Conservation (phyloP, 1,284 basidiomycete species). For the Cryptococcus wingfieldii region DNA sequence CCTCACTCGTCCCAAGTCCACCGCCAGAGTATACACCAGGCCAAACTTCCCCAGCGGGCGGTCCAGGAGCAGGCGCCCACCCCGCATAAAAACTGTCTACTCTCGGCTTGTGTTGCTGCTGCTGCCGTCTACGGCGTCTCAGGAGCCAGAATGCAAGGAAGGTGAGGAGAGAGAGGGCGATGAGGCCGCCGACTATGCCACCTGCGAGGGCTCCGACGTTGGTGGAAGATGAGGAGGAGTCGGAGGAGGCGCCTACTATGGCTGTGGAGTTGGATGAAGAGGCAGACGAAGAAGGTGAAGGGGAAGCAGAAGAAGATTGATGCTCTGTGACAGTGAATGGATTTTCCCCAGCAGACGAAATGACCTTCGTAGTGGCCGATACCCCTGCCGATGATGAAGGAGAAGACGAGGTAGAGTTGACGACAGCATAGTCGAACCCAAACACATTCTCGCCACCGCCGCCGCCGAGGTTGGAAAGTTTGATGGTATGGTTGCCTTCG, state of each 20-base stretch:
- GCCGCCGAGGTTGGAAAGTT: constrained; percentile 14
- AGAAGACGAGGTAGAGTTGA: constrained; percentile 6
- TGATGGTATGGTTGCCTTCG: constrained; percentile 14
- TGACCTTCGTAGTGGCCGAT: too few species aligned
- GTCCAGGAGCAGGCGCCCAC: too few species aligned
- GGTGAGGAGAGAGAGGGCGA: constrained; percentile 7
- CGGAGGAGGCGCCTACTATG: not conserved
- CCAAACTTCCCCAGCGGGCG: too few species aligned
- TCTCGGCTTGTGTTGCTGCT: too few species aligned
- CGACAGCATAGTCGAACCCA: constrained; percentile 15
- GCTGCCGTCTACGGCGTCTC: not conserved
- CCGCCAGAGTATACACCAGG: too few species aligned
- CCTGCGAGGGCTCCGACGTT: constrained; percentile 9
- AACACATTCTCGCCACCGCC: not conserved
- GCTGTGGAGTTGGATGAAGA: not conserved
- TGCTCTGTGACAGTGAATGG: too few species aligned
- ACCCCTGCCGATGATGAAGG: too few species aligned
- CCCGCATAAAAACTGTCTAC: too few species aligned
- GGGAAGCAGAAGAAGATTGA: not conserved
- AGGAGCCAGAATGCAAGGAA: constrained; percentile 10
- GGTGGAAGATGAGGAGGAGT: not conserved
- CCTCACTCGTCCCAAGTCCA: too few species aligned
- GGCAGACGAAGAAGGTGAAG: not conserved
- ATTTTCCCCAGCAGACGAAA: too few species aligned
- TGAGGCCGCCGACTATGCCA: constrained; percentile 13